phyloP scores from a whole-genome alignment of 1,284 basidiomycete species.

The Megacollybia platyphylla region DNA sequence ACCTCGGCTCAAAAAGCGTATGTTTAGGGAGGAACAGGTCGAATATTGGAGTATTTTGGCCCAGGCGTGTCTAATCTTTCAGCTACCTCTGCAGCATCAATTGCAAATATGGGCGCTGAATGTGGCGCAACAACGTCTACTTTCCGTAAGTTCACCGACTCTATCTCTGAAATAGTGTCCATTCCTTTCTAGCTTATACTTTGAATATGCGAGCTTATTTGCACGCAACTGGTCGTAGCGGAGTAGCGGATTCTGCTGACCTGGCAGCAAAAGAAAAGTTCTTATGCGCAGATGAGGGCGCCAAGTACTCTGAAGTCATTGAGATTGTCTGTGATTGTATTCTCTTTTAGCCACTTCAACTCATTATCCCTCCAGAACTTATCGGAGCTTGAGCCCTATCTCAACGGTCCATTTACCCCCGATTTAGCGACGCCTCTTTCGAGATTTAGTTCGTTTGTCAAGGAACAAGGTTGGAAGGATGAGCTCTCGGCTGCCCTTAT shows the following conservation, averaged over 20 bases:
- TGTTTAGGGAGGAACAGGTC: slow-evolving; percentile 81
- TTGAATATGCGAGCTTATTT: slow-evolving; percentile 85
- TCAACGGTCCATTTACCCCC: slow-evolving; percentile 98
- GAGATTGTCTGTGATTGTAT: slow-evolving; percentile 61
- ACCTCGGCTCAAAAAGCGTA: slow-evolving; percentile 5
- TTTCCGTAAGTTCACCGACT: slow-evolving; percentile 38
- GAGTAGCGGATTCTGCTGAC: slow-evolving; percentile 83
- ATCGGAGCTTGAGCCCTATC: slow-evolving; percentile 84
- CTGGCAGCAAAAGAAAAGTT: slow-evolving; percentile 71
- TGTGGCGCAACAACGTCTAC: slow-evolving; percentile 97
- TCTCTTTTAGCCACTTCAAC: background rate
- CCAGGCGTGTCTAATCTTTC: slow-evolving; percentile 87
- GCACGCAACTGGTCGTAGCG: slow-evolving; percentile 79
- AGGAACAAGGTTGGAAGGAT: slow-evolving; percentile 85
- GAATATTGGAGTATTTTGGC: slow-evolving; percentile 96
- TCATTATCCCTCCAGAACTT: slow-evolving; percentile 46
- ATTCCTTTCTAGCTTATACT: slow-evolving; percentile 48
- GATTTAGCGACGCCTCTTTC: slow-evolving; percentile 95
- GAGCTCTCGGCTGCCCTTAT: slow-evolving; percentile 87
- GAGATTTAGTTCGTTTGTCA: slow-evolving; percentile 73
- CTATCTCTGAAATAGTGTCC: too few species aligned
- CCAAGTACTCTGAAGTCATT: slow-evolving; percentile 94
- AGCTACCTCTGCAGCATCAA: slow-evolving; percentile 71
- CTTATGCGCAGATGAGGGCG: slow-evolving; percentile 76
- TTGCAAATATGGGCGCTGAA: slow-evolving; percentile 99